Conservation (phyloP, 768 basidiomycete species). For the Boletus reticuloceps region DNA sequence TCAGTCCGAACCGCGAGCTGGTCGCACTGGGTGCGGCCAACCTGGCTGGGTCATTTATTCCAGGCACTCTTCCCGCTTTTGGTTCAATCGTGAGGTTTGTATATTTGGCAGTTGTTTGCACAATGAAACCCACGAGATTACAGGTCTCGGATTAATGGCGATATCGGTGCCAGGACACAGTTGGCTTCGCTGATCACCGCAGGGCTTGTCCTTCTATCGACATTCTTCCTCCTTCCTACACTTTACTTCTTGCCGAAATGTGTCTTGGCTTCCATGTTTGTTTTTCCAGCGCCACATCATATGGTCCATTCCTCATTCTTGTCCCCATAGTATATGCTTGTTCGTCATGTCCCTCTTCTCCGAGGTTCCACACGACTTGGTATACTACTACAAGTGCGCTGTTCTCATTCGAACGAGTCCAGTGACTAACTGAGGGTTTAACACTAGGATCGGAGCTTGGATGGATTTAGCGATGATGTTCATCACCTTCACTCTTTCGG, state of each 20-base stretch:
- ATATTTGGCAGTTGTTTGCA: background rate
- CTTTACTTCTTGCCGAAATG: slow-evolving; percentile 88
- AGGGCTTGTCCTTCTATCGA: slow-evolving; percentile 70
- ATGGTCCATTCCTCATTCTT: slow-evolving; percentile 5
- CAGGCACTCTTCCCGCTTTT: slow-evolving; percentile 88
- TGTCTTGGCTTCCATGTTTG: slow-evolving; percentile 84
- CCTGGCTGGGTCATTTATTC: slow-evolving; percentile 72
- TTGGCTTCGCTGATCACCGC: slow-evolving; percentile 84
- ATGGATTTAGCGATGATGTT: slow-evolving; percentile 83
- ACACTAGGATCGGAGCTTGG: slow-evolving; percentile 79
- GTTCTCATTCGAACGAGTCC: background rate
- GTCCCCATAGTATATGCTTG: slow-evolving; percentile 61
- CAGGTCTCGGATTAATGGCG: slow-evolving; percentile 84
- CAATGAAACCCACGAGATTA: background rate
- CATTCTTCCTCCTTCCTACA: slow-evolving; percentile 86
- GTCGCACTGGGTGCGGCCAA: slow-evolving; percentile 88
- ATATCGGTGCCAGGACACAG: slow-evolving; percentile 86
- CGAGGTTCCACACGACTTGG: slow-evolving; percentile 85
- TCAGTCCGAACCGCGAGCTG: slow-evolving; percentile 92
- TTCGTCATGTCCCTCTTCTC: slow-evolving; percentile 82
- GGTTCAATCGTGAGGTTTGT: slow-evolving; percentile 87
- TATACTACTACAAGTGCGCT: slow-evolving; percentile 78
- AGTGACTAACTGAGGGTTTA: background rate
- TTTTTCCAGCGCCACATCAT: slow-evolving; percentile 12
- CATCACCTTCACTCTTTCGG: slow-evolving; percentile 83